Evolutionary conservation across 208 protist species (phyloP), one percentile per base, ranked within the genome.

Genomic region (Wallacemonas rigidus): DNA sequence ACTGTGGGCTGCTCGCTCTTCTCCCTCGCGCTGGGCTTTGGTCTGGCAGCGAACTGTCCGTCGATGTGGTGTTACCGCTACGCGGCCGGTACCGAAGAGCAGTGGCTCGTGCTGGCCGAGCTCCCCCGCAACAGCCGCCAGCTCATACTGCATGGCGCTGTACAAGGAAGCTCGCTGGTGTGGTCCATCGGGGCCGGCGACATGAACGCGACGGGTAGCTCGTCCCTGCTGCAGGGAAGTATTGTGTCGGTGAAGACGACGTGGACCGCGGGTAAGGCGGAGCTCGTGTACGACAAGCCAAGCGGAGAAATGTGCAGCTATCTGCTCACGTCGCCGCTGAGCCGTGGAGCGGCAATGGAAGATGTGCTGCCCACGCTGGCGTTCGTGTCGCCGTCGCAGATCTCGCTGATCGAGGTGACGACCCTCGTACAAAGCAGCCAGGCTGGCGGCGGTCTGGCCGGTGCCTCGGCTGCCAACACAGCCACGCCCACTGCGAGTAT

Each of bases 271-370:
- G 84, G 84, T 2, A 80, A 71, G 65, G 84, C 76, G 38, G 74
- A 86, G 68, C 78, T 89, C 36, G 57, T 68, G 65, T 89, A 89
- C 74, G 71, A 76, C 70, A 86, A 72, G 26, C 69, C 74, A 26
- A 75, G 69, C 3, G 81, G 84, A 7, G 81, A 89, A 70, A 82
- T 82, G 75, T 76, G 77, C 72, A 75, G 78, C 69, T 86, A 89
- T 71, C 69, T 77, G 50, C 78, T 89, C 75, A 82, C 76, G 63
- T 65, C 69, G 67, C 17, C 71, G 36, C n/a, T 75, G 15, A 47
- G 60, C 7, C 61, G 69, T 64, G 60, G 60, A 14, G 14, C 43
- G 38, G 60, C 43, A 4, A 65, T 65, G 60, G 60, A 65, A 17
- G 60, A 65, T 48, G 72, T 79, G 54, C 70, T 67, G 54, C 82